Evolutionary conservation across 305 asterid species (phyloP), one percentile per base, ranked within the genome.

Genomic region (Striga hermonthica): DNA sequence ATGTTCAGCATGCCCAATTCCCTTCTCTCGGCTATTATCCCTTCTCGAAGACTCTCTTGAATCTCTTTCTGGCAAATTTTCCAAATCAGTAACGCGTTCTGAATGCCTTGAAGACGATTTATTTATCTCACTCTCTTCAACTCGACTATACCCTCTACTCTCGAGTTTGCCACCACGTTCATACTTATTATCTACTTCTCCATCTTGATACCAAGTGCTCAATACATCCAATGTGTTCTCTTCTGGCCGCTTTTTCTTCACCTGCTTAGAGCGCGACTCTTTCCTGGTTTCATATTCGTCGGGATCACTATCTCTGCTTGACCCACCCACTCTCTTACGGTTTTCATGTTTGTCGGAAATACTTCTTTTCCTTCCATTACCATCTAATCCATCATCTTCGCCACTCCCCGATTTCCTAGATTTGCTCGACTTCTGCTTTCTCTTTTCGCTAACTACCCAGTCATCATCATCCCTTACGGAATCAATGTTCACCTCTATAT

Each of bases 131-230:
- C 78, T 74, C 36, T 78, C 96, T 77, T 83, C 86, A 74, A 80
- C 76, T 72, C 71, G 79, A 69, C 74, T 55, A 65, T 78, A 65
- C 35, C 78, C 83, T 68, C 82, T 83, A 77, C 77, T 79, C 77
- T 70, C 87, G 74, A 79, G 65, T 74, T 75, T 84, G 59, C 83
- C 86, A 50, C 79, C 86, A 64, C 64, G 70, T 7, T 83, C 95
- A 74, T 62, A 53, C 76, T 80, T 89, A 60, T 71, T 72, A 56
- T 90, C 96, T 64, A 68, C 78, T 74, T 93, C 95, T 58, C 91
- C 96, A 79, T 90, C 99, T 75, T 81, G 86, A 75, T 88, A 88
- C 96, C 95, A 88, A 79, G 85, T 81, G 74, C 96, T 80, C 79
- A 90, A 76, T 34, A 76, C 88, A 78, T 90, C 96, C 75, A 94